A percentile compares a stretch with the other conserved stretches of the same genome.
Conservation (phyloP, 805 yeast genomes). For the Candida montana region DNA sequence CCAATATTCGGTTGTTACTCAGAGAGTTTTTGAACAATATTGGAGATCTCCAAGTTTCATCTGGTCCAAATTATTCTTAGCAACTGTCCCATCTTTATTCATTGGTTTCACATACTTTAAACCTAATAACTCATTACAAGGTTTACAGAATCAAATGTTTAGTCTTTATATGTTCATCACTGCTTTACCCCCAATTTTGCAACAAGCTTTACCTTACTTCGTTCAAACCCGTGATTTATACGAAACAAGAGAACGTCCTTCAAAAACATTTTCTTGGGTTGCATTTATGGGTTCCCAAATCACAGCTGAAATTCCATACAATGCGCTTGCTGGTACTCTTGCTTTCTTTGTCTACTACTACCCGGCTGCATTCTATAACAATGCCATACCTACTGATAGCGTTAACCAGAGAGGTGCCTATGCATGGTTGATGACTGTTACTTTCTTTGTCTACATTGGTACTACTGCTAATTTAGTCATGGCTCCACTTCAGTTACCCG, state of each 20-base stretch:
- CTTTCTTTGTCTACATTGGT: conserved; percentile 43
- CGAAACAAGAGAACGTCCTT: conserved; percentile 69
- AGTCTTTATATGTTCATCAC: conserved; percentile 64
- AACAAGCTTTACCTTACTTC: conserved; percentile 60
- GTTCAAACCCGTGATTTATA: conserved; percentile 58
- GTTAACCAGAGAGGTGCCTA: conserved; percentile 51
- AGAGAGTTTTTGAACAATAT: conserved; percentile 56
- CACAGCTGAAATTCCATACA: conserved; percentile 62
- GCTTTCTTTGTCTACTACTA: conserved; percentile 62
- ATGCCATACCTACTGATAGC: conserved; percentile 55
- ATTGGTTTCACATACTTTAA: conserved; percentile 73
- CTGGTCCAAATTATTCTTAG: conserved; percentile 53
- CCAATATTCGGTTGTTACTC: conserved; percentile 43
- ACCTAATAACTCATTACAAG: conserved; percentile 57
- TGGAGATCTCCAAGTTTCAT: conserved; percentile 62
- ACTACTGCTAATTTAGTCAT: conserved; percentile 52
- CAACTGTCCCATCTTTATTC: conserved; percentile 50
- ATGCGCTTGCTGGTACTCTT: conserved; percentile 52
- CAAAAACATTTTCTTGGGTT: conserved; percentile 63
- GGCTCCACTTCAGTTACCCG: conserved; percentile 53
- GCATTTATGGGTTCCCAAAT: conserved; percentile 58
- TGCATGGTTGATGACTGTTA: conserved; percentile 39
- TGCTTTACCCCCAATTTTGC: conserved; percentile 48
- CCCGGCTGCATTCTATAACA: conserved; percentile 60
- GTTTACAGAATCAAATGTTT: conserved; percentile 79